phyloP scores from a whole-genome alignment of 768 basidiomycete species.

The Tylopilus balloui region DNA sequence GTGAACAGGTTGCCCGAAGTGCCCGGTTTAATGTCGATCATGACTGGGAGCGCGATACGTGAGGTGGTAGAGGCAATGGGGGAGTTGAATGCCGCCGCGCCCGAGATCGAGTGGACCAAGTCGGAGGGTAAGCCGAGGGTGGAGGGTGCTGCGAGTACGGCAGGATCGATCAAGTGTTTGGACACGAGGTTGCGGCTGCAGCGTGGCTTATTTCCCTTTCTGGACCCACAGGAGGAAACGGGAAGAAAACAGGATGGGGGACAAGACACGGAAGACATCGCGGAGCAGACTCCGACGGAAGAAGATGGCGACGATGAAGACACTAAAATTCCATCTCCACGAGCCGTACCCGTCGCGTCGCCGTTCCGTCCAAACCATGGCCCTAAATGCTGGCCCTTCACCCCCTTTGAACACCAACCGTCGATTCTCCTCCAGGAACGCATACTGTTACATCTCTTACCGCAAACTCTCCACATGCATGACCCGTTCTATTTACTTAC shows the following conservation, averaged over 20 bases:
- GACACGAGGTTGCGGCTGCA: not conserved
- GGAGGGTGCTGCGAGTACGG: conserved; percentile 15
- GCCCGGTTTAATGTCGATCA: not conserved
- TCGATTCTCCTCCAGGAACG: conserved; percentile 31
- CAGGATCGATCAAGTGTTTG: conserved; percentile 7
- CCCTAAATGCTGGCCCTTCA: conserved; percentile 38
- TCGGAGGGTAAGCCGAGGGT: conserved; percentile 22
- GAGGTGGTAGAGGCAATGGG: conserved; percentile 8
- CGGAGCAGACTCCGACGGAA: too few species aligned
- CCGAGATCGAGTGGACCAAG: conserved; percentile 22
- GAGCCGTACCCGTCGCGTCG: conserved; percentile 13
- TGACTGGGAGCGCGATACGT: conserved; percentile 21
- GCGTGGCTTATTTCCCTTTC: too few species aligned
- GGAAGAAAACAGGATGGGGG: not conserved
- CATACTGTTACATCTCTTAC: conserved; percentile 34
- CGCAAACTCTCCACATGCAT: conserved; percentile 40
- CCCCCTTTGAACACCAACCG: conserved; percentile 30
- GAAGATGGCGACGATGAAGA: not conserved
- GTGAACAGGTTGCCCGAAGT: conserved; percentile 5
- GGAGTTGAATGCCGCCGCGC: conserved; percentile 13
- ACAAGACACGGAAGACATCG: not conserved
- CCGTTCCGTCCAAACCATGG: conserved; percentile 36
- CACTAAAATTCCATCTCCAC: not conserved
- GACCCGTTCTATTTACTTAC: conserved; percentile 38
- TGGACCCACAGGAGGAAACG: not conserved